phyloP scores from a whole-genome alignment of 75 land plant species.

The Isoetes taiwanensis region DNA sequence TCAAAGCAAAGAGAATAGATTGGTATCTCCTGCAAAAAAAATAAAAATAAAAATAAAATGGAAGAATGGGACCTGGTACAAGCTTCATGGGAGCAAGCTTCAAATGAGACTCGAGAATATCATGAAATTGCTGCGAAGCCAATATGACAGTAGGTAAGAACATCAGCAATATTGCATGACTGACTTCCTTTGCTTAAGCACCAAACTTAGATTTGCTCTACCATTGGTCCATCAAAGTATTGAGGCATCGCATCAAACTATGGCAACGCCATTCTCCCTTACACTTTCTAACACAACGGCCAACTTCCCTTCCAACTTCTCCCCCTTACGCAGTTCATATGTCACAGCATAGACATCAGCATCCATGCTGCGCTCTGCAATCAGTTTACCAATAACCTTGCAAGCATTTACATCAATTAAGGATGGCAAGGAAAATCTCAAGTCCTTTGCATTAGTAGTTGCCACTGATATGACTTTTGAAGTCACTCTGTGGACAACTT shows the following conservation, averaged over 20 bases:
- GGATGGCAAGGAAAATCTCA: conserved; percentile 61
- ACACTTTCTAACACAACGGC: conserved; percentile 66
- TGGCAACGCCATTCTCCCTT: conserved; percentile 61
- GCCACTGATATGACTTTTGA: conserved; percentile 83
- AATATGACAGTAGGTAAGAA: too few relatives aligned
- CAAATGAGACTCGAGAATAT: too few relatives aligned
- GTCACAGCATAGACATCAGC: conserved; percentile 87
- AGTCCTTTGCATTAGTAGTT: conserved; percentile 76
- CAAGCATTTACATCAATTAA: conserved; percentile 69
- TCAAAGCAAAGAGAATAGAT: too few relatives aligned
- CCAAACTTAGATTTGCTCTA: too few relatives aligned
- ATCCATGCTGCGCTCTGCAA: conserved; percentile 81
- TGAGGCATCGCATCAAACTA: conserved; percentile 42
- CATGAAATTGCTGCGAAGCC: too few relatives aligned
- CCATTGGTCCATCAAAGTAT: too few relatives aligned
- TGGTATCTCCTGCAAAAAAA: too few relatives aligned
- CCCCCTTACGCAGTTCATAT: conserved; percentile 59
- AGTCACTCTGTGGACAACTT: conserved; percentile 86
- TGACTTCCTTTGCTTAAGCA: too few relatives aligned
- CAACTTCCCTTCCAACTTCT: conserved; percentile 67
- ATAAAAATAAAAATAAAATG: too few relatives aligned
- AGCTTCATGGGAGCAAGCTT: too few relatives aligned
- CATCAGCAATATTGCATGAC: too few relatives aligned
- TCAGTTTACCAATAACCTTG: conserved; percentile 54
- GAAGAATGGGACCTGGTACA: too few relatives aligned